A percentile compares a stretch with the other conserved stretches of the same genome.
Conservation (phyloP, 805 yeast species). For the Monosporozyma siamensis region DNA sequence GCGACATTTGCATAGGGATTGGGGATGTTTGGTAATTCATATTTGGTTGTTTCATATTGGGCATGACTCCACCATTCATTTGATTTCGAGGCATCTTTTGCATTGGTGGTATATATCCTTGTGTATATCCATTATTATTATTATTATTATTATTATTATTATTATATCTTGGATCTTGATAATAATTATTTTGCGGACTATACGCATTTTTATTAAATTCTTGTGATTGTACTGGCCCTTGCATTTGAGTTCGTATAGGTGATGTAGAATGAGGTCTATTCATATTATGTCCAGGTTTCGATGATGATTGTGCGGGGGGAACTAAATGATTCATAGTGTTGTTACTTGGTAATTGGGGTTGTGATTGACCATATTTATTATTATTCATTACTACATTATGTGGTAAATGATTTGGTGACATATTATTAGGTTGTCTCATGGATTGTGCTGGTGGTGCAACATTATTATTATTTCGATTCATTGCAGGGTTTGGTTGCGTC, state of each 20-base stretch:
- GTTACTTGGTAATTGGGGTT: background rate
- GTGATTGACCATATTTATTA: constrained; percentile 1
- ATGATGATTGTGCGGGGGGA: background rate
- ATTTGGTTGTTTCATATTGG: background rate
- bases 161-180: background rate
- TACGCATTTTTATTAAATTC: background rate
- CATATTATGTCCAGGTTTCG: background rate
- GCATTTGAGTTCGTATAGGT: constrained; percentile 16
- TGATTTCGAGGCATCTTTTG: too few species aligned
- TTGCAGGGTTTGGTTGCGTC: background rate
- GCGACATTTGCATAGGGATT: too few species aligned
- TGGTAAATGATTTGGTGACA: too few species aligned
- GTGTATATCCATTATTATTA: background rate
- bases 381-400: background rate
- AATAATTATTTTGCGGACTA: background rate
- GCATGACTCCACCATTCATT: background rate
- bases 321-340: background rate
- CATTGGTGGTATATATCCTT: background rate
- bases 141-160: background rate
- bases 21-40: background rate
- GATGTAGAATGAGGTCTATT: background rate
- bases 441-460: too few species aligned
- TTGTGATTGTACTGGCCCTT: background rate
- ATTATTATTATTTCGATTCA: too few species aligned
- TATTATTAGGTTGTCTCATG: too few species aligned